A percentile compares a stretch with the other conserved stretches of the same genome.
phyloP scores from a whole-genome alignment of 2,329 filamentous ascomycete species.

The Fusarium nematophilum region DNA sequence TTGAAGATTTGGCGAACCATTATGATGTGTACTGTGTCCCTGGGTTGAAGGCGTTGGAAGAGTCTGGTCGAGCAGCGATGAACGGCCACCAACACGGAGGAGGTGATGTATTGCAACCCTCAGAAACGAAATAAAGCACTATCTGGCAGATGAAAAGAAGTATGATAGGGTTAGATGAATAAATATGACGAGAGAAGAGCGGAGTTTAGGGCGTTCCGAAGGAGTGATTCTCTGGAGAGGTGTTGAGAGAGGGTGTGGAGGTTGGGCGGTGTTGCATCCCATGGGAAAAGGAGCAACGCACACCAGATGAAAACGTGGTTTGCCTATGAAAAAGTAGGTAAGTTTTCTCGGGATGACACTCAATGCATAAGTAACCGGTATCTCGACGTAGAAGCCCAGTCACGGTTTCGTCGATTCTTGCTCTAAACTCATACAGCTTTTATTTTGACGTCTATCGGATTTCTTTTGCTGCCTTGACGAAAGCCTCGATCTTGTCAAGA shows the following conservation, averaged over 20 bases:
- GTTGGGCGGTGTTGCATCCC: conserved; percentile 6
- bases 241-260: conserved; percentile 7
- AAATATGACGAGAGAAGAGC: not conserved
- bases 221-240: not conserved
- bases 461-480: conserved; percentile 79
- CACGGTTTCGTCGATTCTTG: not conserved
- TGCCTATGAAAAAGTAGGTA: not conserved
- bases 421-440: not conserved
- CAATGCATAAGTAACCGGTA: no score
- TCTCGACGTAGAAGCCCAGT: not conserved
- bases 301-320: not conserved
- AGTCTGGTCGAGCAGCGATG: not conserved
- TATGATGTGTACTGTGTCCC: not conserved
- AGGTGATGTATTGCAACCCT: no score
- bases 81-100: no score
- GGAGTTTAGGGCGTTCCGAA: not conserved
- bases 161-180: no score
- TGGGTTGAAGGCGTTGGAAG: not conserved
- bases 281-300: conserved; percentile 3
- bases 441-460: conserved; percentile 54
- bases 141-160: no score
- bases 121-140: no score
- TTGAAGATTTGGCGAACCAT: conserved; percentile 61
- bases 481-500: conserved; percentile 81
- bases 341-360: not conserved